Conservation (phyloP, 1,139 yeast genomes). For the Taiozyma onychis region DNA sequence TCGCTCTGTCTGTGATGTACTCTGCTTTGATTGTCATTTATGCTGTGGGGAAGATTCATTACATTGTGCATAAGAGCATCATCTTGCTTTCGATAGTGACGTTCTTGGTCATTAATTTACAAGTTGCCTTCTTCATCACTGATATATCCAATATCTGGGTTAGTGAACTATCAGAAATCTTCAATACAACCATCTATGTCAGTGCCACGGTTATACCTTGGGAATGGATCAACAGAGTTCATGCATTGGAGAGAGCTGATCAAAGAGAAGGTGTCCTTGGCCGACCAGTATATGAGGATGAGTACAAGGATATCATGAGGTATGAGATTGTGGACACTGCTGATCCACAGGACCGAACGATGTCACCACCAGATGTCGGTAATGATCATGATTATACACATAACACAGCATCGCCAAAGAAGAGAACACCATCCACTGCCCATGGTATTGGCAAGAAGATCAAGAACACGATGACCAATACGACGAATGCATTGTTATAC, state of each 20-base stretch:
- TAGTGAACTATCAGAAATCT: constrained; percentile 64
- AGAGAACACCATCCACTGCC: background rate
- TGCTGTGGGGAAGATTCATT: constrained; percentile 47
- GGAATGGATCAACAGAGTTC: constrained; percentile 82
- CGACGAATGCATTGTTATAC: constrained; percentile 36
- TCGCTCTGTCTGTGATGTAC: constrained; percentile 68
- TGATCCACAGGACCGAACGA: constrained; percentile 15
- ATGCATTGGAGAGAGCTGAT: constrained; percentile 51
- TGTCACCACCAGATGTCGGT: constrained; percentile 4
- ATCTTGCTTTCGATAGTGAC: constrained; percentile 55
- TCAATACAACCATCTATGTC: constrained; percentile 68
- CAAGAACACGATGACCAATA: constrained; percentile 13
- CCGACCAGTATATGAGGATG: constrained; percentile 71
- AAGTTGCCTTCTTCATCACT: constrained; percentile 71
- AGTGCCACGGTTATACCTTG: constrained; percentile 73
- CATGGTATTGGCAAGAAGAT: constrained; percentile 6
- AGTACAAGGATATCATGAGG: constrained; percentile 32
- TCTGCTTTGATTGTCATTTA: constrained; percentile 62
- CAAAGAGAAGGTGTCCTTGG: constrained; percentile 82
- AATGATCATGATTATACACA: constrained; percentile 3
- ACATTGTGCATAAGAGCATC: constrained; percentile 47
- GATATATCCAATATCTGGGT: constrained; percentile 74
- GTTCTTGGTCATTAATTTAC: constrained; percentile 52
- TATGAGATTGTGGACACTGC: constrained; percentile 36
- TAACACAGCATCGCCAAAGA: constrained; percentile 2